Evolutionary conservation across 2,329 filamentous ascomycete genomes (phyloP).

Genomic region (Ceratocystis cubensis): DNA sequence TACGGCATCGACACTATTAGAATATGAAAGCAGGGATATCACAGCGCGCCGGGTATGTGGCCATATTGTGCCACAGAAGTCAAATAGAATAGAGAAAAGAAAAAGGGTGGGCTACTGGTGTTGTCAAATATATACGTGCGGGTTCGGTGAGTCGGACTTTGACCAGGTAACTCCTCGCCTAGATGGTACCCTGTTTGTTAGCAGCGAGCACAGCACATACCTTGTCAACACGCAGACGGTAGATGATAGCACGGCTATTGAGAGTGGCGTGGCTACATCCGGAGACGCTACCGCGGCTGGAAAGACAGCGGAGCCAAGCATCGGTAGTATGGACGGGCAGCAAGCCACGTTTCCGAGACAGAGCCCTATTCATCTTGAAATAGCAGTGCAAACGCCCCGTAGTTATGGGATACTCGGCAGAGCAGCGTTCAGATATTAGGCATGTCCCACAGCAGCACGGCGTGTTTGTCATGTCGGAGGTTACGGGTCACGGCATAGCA

Average conservation of each 20-base stretch:
- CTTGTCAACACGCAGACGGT: slow-evolving; percentile 26
- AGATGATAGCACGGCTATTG: slow-evolving; percentile 36
- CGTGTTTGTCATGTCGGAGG: slow-evolving; percentile 37
- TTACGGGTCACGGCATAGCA: slow-evolving; percentile 43
- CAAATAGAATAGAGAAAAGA: background rate
- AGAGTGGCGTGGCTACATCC: slow-evolving; percentile 35
- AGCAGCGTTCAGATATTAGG: slow-evolving; percentile 35
- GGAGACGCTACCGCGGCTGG: slow-evolving; percentile 37
- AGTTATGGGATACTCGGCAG: slow-evolving; percentile 35
- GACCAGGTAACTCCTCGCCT: slow-evolving; percentile 24
- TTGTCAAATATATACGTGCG: background rate
- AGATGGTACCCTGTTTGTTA: slow-evolving; percentile 22
- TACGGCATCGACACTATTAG: slow-evolving; percentile 24
- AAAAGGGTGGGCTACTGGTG: background rate
- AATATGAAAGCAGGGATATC: slow-evolving; percentile 21
- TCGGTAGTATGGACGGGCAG: slow-evolving; percentile 27
- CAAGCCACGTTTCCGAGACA: slow-evolving; percentile 21
- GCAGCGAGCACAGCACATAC: slow-evolving; percentile 26
- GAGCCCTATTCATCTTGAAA: background rate
- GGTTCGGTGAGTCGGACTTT: slow-evolving; percentile 24
- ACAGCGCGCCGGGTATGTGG: slow-evolving; percentile 21
- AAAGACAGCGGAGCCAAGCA: slow-evolving; percentile 30
- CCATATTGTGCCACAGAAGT: slow-evolving; percentile 9
- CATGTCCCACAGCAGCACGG: slow-evolving; percentile 30
- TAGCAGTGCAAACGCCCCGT: background rate